Conservation (phyloP, 2,329 filamentous ascomycete genomes). For the Pseudocercospora eumusae region DNA sequence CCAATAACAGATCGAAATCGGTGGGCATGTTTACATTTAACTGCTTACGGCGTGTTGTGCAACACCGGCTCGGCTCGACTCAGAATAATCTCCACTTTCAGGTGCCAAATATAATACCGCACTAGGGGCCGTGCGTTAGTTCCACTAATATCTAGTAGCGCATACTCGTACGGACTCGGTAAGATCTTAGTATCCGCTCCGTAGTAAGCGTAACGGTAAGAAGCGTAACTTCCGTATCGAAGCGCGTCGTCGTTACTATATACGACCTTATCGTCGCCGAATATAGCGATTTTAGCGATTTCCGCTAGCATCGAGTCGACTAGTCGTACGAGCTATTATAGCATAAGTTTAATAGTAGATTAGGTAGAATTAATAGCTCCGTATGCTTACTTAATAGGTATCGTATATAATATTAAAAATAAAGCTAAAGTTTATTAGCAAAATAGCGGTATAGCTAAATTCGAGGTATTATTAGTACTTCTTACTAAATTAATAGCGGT, state of each 20-base stretch:
- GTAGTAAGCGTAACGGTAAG: too few species aligned
- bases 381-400: background rate
- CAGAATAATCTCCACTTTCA: background rate
- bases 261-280: too few species aligned
- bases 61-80: slow-evolving; percentile 6
- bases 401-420: background rate
- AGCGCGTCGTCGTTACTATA: too few species aligned
- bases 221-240: too few species aligned
- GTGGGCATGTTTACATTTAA: background rate
- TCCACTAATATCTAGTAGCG: too few species aligned
- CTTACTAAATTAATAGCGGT: background rate
- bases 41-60: background rate
- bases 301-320: too few species aligned
- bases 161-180: too few species aligned
- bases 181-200: too few species aligned
- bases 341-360: background rate
- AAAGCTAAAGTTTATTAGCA: background rate
- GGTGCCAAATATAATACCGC: too few species aligned
- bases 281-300: too few species aligned
- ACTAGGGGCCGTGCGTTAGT: too few species aligned
- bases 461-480: background rate
- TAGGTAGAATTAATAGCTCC: background rate
- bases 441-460: background rate
- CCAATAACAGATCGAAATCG: background rate
- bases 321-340: too few species aligned